Base-by-base conservation (phyloP, 257 asterid genomes). In the Apocynum venetum region DNA sequence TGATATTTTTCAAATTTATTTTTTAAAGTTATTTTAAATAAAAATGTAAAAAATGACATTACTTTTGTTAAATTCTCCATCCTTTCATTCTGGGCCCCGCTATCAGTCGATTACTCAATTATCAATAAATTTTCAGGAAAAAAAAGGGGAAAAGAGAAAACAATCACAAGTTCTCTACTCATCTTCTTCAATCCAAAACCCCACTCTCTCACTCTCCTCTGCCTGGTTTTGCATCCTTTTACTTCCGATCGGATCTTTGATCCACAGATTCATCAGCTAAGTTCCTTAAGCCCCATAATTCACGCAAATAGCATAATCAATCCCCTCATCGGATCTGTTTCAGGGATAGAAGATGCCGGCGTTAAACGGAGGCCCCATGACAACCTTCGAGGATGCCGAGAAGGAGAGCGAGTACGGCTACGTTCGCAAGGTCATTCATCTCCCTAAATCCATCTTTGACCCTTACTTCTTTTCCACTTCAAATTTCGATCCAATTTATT, bases 361-460 rank as follows among this genome's bases (percentile, higher is more conserved):
- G 41, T 81, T 85, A 8, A 75, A 85, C 72, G 99, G 98, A 83
- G 94, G 91, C 8, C 92, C 96, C 10, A 4, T 95, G 76, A 95
- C 99, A 44, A 95, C 99, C 73, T 95, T 95, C 84, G 97, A 95
- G 89, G 99, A 95, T 88, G 95, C 98, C 76, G 97, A 95, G 80
- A 95, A 95, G 98, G 99, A 95, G 90, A 93, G 97, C 96, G 99
- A 95, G 92, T 95, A 90, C 67, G 99, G 99, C 40, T 95, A 95
- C 81, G 99, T 95, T 72, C 92, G 99, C 82, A 95, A 95, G 98
- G 99, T 95, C 51, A 38, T 68, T 47, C 66, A 47, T 82, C 41
- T 19, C 20, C 35, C 40, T 38, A 14, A 64, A 75, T 71, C 72
- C 56, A 65, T 78, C 74, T 72, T 44, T 15, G 43, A 63, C 19